These are phyloP conservation scores for Melastoma candidum DNA, from an alignment of 441 rosid species.

Conservation along the genomic window DNA sequence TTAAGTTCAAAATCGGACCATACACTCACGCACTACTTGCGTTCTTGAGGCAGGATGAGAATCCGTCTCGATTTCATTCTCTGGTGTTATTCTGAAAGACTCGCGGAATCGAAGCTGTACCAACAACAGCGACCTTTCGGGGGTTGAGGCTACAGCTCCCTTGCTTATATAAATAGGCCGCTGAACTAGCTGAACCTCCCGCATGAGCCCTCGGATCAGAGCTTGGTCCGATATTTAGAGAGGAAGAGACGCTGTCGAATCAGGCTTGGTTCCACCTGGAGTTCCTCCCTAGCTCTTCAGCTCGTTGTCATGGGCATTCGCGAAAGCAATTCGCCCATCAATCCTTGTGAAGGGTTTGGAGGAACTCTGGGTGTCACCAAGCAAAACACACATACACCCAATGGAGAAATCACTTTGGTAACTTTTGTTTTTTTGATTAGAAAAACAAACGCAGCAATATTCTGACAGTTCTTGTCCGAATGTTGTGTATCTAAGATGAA, in stretches of 20 bases:
- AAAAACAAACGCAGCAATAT: too few species aligned
- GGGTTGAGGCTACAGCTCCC: too few species aligned
- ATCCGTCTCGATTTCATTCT: too few species aligned
- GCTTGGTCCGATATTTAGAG: neutral
- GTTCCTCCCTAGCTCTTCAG: slow-evolving; percentile 7
- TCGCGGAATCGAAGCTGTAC: neutral
- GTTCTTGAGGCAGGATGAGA: too few species aligned
- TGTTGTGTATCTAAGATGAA: too few species aligned
- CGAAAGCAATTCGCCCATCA: neutral
- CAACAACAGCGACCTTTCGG: too few species aligned
- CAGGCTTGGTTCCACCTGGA: slow-evolving; percentile 7
- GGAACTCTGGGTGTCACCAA: slow-evolving; percentile 6
- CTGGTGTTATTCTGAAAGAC: neutral
- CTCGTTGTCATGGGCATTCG: neutral
- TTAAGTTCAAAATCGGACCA: neutral
- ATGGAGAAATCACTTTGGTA: too few species aligned
- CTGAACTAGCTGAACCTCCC: neutral
- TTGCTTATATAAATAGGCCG: too few species aligned
- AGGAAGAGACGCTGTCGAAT: neutral
- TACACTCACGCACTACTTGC: neutral
- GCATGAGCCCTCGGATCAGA: neutral
- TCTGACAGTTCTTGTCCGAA: too few species aligned
- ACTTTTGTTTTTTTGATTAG: too few species aligned
- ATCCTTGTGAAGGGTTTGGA: slow-evolving; percentile 2
- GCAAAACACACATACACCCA: neutral